Evolutionary conservation across 257 asterid species (phyloP), one percentile per base, ranked within the genome.

Genomic region (Solanum peruvianum): DNA sequence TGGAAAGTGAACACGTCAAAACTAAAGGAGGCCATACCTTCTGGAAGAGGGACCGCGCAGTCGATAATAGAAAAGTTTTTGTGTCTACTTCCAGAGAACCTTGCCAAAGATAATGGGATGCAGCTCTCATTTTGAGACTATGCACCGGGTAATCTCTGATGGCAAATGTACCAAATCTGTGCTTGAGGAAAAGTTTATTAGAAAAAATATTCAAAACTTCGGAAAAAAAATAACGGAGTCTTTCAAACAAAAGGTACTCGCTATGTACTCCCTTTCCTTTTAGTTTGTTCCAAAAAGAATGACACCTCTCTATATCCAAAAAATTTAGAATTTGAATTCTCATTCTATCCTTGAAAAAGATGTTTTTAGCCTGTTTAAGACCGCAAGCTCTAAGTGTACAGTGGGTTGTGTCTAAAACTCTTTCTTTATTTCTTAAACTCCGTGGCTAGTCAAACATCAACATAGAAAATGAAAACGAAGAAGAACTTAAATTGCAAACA

Each of bases 31-130:
- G 37, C 75, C 85, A 69, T 86, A 94, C 98, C 98, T 96, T 96
- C 89, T 94, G 92, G 90, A 97, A 97, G 90, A 97, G 95, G 88
- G 93, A 91, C 87, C 88, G 94, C 4, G 95, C 97, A 81, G 92
- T 93, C 86, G 95, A 91, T 72, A 92, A 88, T 84, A 97, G 92
- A 90, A 93, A 90, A 47, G 64, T 88, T 62, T 91, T 89, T 75
- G 92, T 85, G 58, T 52, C 81, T 84, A 89, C 88, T 62, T 86
- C 88, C 27, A 88, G 86, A 84, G 93, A 92, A 92, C 95, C 94
- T 35, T 84, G 92, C 99, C 99, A 97, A 76, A 97, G 92, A 90
- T 93, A 92, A 71, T 87, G 87, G 76, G 96, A 94, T 83, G 95
- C 94, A 87, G 91, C 95, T 91, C 98, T 93, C 87, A 95, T 91